Conservation (phyloP, 2,329 filamentous ascomycete genomes). For the Ophioceras dolichostomum region DNA sequence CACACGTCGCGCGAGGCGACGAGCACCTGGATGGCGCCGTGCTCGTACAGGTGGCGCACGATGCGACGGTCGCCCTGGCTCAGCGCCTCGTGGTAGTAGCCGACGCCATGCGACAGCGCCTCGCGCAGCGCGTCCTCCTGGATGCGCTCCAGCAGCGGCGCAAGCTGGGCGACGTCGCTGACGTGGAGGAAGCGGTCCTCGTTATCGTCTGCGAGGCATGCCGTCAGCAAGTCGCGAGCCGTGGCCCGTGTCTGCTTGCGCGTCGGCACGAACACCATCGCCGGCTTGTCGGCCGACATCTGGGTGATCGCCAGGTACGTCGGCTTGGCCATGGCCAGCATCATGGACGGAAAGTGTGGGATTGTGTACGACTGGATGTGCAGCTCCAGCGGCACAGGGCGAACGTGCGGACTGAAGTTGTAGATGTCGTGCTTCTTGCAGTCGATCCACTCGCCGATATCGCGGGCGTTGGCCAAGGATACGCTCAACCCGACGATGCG, state of each 20-base stretch:
- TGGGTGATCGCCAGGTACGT: conserved; percentile 82
- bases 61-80: conserved; percentile 84
- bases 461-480: conserved; percentile 81
- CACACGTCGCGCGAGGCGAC: conserved; percentile 72
- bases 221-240: conserved; percentile 75
- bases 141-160: conserved; percentile 68
- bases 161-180: conserved; percentile 68
- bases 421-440: conserved; percentile 97
- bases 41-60: conserved; percentile 80
- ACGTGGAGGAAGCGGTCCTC: conserved; percentile 91
- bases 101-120: conserved; percentile 84
- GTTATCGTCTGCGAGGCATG: conserved; percentile 77
- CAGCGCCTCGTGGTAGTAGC: conserved; percentile 93
- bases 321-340: conserved; percentile 97
- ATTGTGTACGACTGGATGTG: conserved; percentile 94
- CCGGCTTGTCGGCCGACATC: conserved; percentile 77
- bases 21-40: conserved; percentile 81
- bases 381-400: conserved; percentile 80
- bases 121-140: conserved; percentile 81
- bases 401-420: conserved; percentile 91
- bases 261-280: conserved; percentile 83
- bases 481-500: conserved; percentile 85
- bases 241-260: conserved; percentile 87
- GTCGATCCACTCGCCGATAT: conserved; percentile 95
- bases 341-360: conserved; percentile 92